Evolutionary conservation across 2,329 filamentous ascomycete species (phyloP).

Genomic region (Raffaelea deltoideospora): DNA sequence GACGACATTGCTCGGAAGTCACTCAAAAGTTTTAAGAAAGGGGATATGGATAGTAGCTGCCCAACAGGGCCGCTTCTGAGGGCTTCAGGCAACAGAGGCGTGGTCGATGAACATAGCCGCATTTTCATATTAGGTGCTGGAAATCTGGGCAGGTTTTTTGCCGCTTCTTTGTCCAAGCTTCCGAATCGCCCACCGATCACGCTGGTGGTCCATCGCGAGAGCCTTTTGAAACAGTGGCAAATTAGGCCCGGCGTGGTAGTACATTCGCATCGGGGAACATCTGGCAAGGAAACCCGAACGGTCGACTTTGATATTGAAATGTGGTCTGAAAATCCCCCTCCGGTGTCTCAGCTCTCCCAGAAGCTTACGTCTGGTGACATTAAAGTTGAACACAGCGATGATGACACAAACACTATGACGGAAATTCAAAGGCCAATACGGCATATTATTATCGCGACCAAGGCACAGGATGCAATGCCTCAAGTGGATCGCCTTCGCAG

Average conservation of each 20-base stretch:
- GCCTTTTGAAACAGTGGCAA: conserved; percentile 33
- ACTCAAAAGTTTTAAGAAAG: too few relatives aligned
- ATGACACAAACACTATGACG: too few relatives aligned
- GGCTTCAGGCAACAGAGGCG: too few relatives aligned
- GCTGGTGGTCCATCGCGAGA: conserved; percentile 55
- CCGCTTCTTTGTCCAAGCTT: conserved; percentile 51
- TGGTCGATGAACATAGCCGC: conserved; percentile 18
- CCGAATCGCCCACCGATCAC: conserved; percentile 55
- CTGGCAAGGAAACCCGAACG: conserved; percentile 10
- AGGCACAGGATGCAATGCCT: conserved; percentile 51
- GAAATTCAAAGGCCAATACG: conserved; percentile 40
- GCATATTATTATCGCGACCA: conserved; percentile 67
- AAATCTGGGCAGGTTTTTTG: conserved; percentile 67
- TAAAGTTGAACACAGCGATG: too few relatives aligned
- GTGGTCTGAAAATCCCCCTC: conserved; percentile 32
- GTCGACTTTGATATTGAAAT: conserved; percentile 34
- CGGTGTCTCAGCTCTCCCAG: conserved; percentile 12
- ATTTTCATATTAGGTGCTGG: conserved; percentile 71
- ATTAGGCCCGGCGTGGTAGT: conserved; percentile 26
- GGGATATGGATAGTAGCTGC: too few relatives aligned
- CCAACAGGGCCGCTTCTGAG: too few relatives aligned
- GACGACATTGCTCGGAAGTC: too few relatives aligned
- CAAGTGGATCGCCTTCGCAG: conserved; percentile 42
- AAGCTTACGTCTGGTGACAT: conserved; percentile 23
- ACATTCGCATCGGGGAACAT: conserved; percentile 13